Percentiles rank a stretch among this genome's conserved stretches.
phyloP scores from a whole-genome alignment of 345 rosid genomes.

The Gossypium thurberi region DNA sequence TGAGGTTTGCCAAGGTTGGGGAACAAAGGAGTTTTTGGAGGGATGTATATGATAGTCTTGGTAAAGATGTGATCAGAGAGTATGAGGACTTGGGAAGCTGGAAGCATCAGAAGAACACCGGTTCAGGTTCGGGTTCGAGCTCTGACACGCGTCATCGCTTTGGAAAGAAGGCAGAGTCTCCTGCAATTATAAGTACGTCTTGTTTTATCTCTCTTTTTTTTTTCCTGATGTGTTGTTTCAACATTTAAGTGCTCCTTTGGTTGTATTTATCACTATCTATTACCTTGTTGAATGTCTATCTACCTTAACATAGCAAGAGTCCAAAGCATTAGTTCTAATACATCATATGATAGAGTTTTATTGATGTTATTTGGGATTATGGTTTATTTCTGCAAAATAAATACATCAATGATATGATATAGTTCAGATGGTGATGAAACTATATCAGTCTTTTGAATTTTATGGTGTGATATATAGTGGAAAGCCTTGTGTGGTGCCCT shows the following conservation, averaged over 20 bases:
- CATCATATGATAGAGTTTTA: background rate
- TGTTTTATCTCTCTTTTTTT: background rate
- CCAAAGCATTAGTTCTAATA: background rate
- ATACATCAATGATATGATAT: background rate
- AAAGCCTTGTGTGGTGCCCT: background rate
- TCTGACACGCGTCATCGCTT: conserved; percentile 22
- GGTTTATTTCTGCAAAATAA: background rate
- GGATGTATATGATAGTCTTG: conserved; percentile 44
- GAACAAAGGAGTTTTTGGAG: conserved; percentile 65
- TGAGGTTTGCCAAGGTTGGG: conserved; percentile 54
- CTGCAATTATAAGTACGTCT: conserved; percentile 38
- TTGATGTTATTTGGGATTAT: background rate
- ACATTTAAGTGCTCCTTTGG: background rate
- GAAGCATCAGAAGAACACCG: conserved; percentile 36
- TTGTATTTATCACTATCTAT: background rate
- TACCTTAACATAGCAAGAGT: background rate
- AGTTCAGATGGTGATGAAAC: background rate
- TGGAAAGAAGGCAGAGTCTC: background rate
- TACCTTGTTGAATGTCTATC: background rate
- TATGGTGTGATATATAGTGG: background rate
- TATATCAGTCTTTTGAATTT: background rate
- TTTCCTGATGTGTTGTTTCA: background rate
- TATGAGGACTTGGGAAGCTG: conserved; percentile 41
- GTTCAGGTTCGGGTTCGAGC: conserved; percentile 15
- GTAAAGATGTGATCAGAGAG: conserved; percentile 38